Evolutionary conservation across 2,329 filamentous ascomycete genomes (phyloP).

Genomic region (Talaromyces sp.): DNA sequence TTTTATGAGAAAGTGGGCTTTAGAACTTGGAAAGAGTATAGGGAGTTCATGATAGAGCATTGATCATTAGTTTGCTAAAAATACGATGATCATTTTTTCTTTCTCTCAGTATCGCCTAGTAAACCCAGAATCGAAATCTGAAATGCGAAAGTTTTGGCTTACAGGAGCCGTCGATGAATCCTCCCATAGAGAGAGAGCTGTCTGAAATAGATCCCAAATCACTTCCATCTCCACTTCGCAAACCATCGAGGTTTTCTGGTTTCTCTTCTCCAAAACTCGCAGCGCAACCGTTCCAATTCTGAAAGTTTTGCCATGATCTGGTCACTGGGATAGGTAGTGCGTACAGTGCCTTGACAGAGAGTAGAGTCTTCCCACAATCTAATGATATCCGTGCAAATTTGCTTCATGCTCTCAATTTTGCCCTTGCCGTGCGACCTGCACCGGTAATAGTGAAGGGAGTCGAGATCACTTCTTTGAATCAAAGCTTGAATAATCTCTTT

Average conservation of each 20-base stretch:
- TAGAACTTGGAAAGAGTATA: constrained; percentile 5
- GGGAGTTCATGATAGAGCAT: neutral
- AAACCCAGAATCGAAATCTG: no score
- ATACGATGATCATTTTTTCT: no score
- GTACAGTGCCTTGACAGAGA: neutral
- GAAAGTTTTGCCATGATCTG: neutral
- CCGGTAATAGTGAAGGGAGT: neutral
- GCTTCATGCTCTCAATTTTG: neutral
- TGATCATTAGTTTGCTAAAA: no score
- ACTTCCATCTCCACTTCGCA: no score
- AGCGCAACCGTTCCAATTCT: neutral
- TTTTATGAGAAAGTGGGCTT: constrained; percentile 12
- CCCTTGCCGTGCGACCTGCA: neutral
- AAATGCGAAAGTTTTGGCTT: no score
- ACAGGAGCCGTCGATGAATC: no score
- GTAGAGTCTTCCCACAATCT: neutral
- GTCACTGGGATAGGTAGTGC: neutral
- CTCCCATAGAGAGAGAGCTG: no score
- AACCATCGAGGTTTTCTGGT: no score
- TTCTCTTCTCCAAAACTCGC: neutral
- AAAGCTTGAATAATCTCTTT: neutral
- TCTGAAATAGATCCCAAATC: no score
- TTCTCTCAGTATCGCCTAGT: no score
- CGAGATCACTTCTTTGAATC: neutral
- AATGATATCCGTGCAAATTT: neutral